Percentiles rank a stretch among this genome's conserved stretches.
phyloP scores from a whole-genome alignment of 495 filamentous ascomycete species.

The Penicillium desertorum region DNA sequence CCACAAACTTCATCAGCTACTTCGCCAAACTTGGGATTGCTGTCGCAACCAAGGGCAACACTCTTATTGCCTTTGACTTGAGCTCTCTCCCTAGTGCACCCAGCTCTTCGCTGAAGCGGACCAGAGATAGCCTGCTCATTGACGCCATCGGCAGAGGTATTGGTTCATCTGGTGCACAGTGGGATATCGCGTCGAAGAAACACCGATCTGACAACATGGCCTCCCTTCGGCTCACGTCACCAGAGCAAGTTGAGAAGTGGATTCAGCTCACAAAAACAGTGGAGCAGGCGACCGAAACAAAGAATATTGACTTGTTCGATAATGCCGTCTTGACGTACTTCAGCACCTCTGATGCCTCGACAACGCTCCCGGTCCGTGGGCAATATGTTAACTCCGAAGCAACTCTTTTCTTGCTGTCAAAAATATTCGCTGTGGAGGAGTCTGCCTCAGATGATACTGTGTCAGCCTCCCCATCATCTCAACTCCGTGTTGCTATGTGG shows the following conservation, averaged over 20 bases:
- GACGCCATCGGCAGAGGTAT: constrained; percentile 66
- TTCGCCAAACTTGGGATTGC: constrained; percentile 63
- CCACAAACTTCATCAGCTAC: constrained; percentile 53
- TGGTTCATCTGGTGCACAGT: constrained; percentile 37
- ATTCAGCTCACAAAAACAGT: constrained; percentile 32
- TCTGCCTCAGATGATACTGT: constrained; percentile 17
- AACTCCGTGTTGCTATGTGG: constrained; percentile 51
- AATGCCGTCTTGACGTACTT: constrained; percentile 42
- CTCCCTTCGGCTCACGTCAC: constrained; percentile 33
- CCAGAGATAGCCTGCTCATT: constrained; percentile 65
- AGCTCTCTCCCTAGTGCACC: constrained; percentile 51
- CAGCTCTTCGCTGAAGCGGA: constrained; percentile 56
- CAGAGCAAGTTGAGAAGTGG: constrained; percentile 42
- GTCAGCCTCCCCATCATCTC: constrained; percentile 28
- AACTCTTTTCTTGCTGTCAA: constrained; percentile 52
- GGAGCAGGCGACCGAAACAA: constrained; percentile 27
- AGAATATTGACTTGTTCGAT: constrained; percentile 38
- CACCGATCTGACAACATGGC: constrained; percentile 34
- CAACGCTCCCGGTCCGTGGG: constrained; percentile 22
- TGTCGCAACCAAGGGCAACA: constrained; percentile 56
- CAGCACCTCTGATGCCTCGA: constrained; percentile 21
- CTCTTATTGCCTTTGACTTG: constrained; percentile 61
- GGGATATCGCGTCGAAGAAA: constrained; percentile 38
- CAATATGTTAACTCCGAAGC: constrained; percentile 43
- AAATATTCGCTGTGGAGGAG: constrained; percentile 50